Base-by-base conservation (phyloP, 768 basidiomycete genomes). In the Mrakia hoshinonis region DNA sequence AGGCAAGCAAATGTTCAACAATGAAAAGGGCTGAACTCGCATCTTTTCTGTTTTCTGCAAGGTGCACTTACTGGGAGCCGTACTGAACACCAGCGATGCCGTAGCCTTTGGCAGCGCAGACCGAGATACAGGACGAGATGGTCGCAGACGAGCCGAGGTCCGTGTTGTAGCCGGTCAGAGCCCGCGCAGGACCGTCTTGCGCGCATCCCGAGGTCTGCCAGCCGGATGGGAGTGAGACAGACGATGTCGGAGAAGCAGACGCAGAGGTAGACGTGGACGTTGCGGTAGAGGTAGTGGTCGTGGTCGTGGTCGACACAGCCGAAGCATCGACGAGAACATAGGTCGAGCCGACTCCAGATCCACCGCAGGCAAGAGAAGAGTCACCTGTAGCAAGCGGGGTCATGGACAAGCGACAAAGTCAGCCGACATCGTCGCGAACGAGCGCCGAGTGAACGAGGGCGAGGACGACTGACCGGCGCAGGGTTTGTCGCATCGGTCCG, bases 41-140 rank as follows among this genome's bases (percentile, higher is more conserved):
- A 29, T 26, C 3, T 11, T 1, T 31, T 26, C 54, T 55, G 26
- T 4, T 18, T 15, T 18, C 29, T 0, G 29, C 2, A 31, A 0
- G 6, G 9, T 26, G 3, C 4, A 31, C 54, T 55, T 31, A 36
- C 60, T 64, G 39, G 43, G 24, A 43, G 5, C 62, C 62, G 24
- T 64, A 64, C 46, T 64, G 62, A 4, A 64, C 11, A 4, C 62
- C 62, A 64, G 62, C 62, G 24, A 46, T n/a, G 12, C n/a, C 46
- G 62, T 46, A 64, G 11, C 62, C 62, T 26, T 64, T 48, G 9
- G 20, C 10, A 15, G 62, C 39, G 39, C 62, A 64, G 7, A 31
- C 46, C 0, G n/a, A 24, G n/a, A 64, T 22, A 18, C 62, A 64
- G 4, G n/a, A n/a, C 24, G 62, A 36, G 43, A 64, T 31, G 0